Base-by-base conservation (phyloP, 169 alveolate species). In the Plasmodium falciparum region DNA sequence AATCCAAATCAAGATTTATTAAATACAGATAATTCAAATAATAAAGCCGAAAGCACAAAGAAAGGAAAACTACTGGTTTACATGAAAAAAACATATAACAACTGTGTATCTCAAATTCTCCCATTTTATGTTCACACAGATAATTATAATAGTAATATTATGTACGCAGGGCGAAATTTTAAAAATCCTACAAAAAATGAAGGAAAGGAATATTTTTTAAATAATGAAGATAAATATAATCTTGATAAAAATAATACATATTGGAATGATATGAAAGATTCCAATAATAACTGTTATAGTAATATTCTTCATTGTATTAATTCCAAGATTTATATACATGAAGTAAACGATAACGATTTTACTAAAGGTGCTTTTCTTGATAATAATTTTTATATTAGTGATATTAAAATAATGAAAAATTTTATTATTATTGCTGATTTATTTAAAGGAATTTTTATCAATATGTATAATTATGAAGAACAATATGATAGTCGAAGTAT, bases 291-390 rank as follows among this genome's bases (percentile, higher is more conserved):
- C 7, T 58, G 17, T 26, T 61, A 78, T 45, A 65, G 78, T 9
- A 78, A 67, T 13, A 39, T 78, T 17, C 39, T 78, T 0, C 91
- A 83, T 24, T 70, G 85, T 26, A 58, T 70, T 13, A 83, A 71
- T 45, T 83, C 91, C 3, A 83, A 69, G 29, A 9, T 67, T 0
- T 83, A 45, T 45, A 83, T 83, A 13, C 91, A 83, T 22, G 91
- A 83, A 58, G 63, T 83, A 29, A 45, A 20, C 26, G 67, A 83
- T 56, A 52, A 67, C 0, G 75, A 83, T 29, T 83, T 83, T 15
- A 83, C 85, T 7, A 83, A 83, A 71, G 91, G 91, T 5, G 91
- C 91, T 11, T 83, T 71, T 58, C 22, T 83, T 8, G 91, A 83
- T 29, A 83, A 70, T 26, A 83, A 83, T 49, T 70, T 83, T 58